A percentile compares a stretch with the other conserved stretches of the same genome.
These are phyloP conservation scores for Paspalum vaginatum DNA, from an alignment of 176 grass and related monocot genomes.

Conservation along the genomic window DNA sequence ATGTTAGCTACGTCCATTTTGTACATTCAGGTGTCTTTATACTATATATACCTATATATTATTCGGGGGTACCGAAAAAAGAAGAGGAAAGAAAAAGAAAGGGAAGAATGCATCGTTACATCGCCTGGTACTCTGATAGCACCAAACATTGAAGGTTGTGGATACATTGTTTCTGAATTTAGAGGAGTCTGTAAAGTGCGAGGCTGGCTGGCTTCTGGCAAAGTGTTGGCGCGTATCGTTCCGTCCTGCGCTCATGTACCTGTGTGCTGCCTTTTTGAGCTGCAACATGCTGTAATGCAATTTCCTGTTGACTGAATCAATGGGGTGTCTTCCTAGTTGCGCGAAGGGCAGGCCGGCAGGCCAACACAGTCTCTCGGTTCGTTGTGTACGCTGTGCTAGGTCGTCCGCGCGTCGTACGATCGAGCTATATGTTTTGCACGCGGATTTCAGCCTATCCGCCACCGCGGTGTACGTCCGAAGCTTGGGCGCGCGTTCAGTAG, in stretches of 20 bases:
- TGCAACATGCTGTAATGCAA: neutral
- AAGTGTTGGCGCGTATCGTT: neutral
- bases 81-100: neutral
- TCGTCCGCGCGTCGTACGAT: no score
- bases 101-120: neutral
- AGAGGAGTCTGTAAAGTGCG: neutral
- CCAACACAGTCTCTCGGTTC: no score
- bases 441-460: no score
- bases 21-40: conserved; percentile 37
- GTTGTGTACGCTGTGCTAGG: no score
- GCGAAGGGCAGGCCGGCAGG: no score
- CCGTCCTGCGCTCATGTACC: neutral
- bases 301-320: neutral
- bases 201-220: no score
- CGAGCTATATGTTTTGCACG: no score
- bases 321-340: neutral
- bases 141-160: neutral
- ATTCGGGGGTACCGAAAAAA: conserved; percentile 18
- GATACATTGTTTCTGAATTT: neutral
- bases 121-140: neutral
- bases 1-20: conserved; percentile 8
- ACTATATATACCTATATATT: neutral
- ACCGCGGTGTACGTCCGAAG: no score
- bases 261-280: neutral
- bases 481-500: no score